Evolutionary conservation across 805 yeast genomes (phyloP), one percentile per base, ranked within the genome.

Genomic region (Saccharomycopsis sp.): DNA sequence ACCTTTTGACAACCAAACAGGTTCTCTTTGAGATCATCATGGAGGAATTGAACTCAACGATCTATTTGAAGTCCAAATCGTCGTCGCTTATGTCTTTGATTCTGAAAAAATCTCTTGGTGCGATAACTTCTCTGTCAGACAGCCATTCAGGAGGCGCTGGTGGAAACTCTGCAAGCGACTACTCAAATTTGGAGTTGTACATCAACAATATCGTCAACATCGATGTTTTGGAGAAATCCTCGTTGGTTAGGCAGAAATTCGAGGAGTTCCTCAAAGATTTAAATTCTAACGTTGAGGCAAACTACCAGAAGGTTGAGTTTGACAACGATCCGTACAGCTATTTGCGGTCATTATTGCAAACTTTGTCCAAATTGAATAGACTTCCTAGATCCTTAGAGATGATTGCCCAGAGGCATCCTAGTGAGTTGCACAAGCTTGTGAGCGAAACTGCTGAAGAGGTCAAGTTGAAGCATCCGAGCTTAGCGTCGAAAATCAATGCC

Each of bases 31-130:
- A 85, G 52, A 80, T 81, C 61, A 73, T 91, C 18, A 73, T 88
- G n/a, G 96, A 88, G 61, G 96, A 91, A 65, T 71, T 90, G 48
- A 84, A 82, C 59, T 79, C 77, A 52, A 85, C 88, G 57, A 73
- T 88, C n/a, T 89, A 85, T 64, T 73, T 86, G 48, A 72, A 68
- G 40, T 56, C 62, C 2, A 60, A 56, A 44, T 60, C 63, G 2
- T 51, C 54, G 14, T 47, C 55, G 2, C 41, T 60, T 16, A 54
- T 60, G 34, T 53, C 57, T 7, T 23, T 53, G 47, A 46, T 55
- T 18, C 44, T 60, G 14, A 59, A 56, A 18, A 54, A 51, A 21
- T 67, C 37, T 51, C 59, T 2, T 24, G 56, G 2, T 63, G 52
- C 55, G 62, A 65, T 44, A 3, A 5, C 18, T 16, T 20, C 59